Percentiles rank a stretch among this genome's conserved stretches.
phyloP scores from a whole-genome alignment of 2,329 filamentous ascomycete genomes.

The Calycina herbarum region DNA sequence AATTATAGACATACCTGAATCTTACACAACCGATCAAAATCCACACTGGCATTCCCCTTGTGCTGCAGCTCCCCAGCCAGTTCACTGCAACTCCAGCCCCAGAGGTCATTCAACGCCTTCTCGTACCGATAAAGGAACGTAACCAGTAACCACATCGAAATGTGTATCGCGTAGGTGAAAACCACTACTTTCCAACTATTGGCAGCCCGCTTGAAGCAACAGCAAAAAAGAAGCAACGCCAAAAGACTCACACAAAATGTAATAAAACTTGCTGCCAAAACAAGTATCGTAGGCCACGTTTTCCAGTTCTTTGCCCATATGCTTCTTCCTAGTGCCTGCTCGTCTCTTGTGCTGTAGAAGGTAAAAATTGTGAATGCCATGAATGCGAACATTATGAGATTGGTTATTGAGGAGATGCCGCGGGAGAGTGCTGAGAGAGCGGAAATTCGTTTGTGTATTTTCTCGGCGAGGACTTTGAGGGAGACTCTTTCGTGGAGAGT shows the following conservation, averaged over 20 bases:
- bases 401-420: slow-evolving; percentile 6
- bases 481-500: not conserved
- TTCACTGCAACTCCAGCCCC: slow-evolving; percentile 12
- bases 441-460: not conserved
- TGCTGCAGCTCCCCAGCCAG: slow-evolving; percentile 3
- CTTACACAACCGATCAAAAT: slow-evolving; percentile 10
- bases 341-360: slow-evolving; percentile 10
- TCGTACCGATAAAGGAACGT: slow-evolving; percentile 10
- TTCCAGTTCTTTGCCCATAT: slow-evolving; percentile 11
- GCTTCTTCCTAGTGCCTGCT: slow-evolving; percentile 1
- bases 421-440: slow-evolving; percentile 5
- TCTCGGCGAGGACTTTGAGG: not conserved
- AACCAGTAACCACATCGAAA: slow-evolving; percentile 6
- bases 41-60: slow-evolving; percentile 7
- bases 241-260: slow-evolving; percentile 9
- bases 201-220: slow-evolving; percentile 11
- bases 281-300: slow-evolving; percentile 10
- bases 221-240: slow-evolving; percentile 6
- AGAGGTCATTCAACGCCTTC: slow-evolving; percentile 10
- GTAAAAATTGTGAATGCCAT: slow-evolving; percentile 10
- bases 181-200: slow-evolving; percentile 12
- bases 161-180: slow-evolving; percentile 7
- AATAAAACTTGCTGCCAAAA: slow-evolving; percentile 4
- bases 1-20: slow-evolving; percentile 7
- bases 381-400: slow-evolving; percentile 11